Conservation (phyloP, 495 filamentous ascomycete genomes). For the Penicillium egyptiacum region DNA sequence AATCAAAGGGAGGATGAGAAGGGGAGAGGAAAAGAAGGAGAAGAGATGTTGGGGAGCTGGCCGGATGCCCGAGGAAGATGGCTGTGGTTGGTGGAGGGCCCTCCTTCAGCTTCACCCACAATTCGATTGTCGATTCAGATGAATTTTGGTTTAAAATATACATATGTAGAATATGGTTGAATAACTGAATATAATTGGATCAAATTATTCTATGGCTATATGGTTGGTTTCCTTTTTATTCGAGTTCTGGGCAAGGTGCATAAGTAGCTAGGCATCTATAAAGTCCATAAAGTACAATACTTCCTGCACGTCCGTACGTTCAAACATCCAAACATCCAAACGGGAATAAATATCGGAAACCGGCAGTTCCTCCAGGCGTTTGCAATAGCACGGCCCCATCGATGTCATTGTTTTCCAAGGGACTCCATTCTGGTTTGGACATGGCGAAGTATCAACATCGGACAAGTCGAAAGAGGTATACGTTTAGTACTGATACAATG, state of each 20-base stretch:
- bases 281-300: background rate
- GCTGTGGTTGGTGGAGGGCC: slow-evolving; percentile 29
- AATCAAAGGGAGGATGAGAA: slow-evolving; percentile 31
- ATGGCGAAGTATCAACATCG: slow-evolving; percentile 11
- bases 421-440: background rate
- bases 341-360: background rate
- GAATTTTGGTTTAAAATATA: background rate
- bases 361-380: slow-evolving; percentile 10
- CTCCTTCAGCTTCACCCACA: slow-evolving; percentile 30
- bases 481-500: background rate
- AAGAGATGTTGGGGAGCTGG: slow-evolving; percentile 27
- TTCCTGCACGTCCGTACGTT: background rate
- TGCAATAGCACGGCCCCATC: slow-evolving; percentile 25
- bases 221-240: background rate
- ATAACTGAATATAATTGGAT: background rate
- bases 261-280: background rate
- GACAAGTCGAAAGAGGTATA: background rate
- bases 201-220: background rate
- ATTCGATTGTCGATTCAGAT: slow-evolving; percentile 20
- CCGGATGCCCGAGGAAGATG: slow-evolving; percentile 31
- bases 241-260: background rate
- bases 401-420: slow-evolving; percentile 22
- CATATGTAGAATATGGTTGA: background rate
- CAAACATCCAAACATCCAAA: background rate
- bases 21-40: slow-evolving; percentile 30